Percentiles rank a stretch among this genome's conserved stretches.
These are phyloP conservation scores for Laburnicola sp. DNA, from an alignment of 2,329 filamentous ascomycete species.

Conservation along the genomic window DNA sequence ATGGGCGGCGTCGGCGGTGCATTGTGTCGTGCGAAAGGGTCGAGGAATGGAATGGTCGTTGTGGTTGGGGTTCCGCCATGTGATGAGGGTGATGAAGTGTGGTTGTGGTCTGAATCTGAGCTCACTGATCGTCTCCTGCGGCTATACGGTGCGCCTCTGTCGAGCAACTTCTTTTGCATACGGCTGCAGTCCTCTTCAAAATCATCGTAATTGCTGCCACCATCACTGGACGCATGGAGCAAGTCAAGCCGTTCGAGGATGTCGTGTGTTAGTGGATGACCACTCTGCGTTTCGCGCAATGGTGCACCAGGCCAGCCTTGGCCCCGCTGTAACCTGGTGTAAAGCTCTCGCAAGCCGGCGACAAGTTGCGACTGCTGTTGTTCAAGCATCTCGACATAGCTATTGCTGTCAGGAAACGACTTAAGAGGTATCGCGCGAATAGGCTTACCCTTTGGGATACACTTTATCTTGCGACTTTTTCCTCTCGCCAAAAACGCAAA, in stretches of 20 bases:
- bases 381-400: conserved; percentile 69
- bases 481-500: conserved; percentile 66
- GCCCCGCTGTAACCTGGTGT: conserved; percentile 56
- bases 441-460: conserved; percentile 66
- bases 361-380: conserved; percentile 67
- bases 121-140: conserved; percentile 60
- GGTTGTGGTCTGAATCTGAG: conserved; percentile 60
- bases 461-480: conserved; percentile 70
- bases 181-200: conserved; percentile 63
- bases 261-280: conserved; percentile 64
- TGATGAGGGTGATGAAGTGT: conserved; percentile 44
- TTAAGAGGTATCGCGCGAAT: not conserved
- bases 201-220: conserved; percentile 48
- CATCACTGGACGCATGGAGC: conserved; percentile 56
- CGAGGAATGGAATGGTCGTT: conserved; percentile 34
- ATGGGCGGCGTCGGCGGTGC: conserved; percentile 45
- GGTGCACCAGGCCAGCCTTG: conserved; percentile 60
- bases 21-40: conserved; percentile 37
- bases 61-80: conserved; percentile 45
- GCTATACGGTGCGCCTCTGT: conserved; percentile 56
- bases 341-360: conserved; percentile 63
- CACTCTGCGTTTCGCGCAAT: conserved; percentile 56
- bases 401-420: conserved; percentile 31
- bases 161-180: conserved; percentile 60
- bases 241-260: conserved; percentile 63